Conservation (phyloP, 129 eudicot species). For the Chrysanthemum makinoi region DNA sequence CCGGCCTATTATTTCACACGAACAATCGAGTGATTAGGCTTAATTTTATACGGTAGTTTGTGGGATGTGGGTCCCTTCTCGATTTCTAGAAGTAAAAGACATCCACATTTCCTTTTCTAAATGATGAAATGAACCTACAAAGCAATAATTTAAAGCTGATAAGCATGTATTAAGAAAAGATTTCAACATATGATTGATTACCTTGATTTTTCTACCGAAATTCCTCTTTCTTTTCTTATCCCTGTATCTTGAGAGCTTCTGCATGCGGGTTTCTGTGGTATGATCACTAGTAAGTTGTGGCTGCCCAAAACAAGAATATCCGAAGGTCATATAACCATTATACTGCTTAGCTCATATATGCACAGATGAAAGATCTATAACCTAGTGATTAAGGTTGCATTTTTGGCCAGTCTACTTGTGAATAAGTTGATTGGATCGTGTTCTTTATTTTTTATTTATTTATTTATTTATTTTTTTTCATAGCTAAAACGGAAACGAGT, state of each 20-base stretch:
- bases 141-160: not conserved
- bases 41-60: no score
- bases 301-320: conserved; percentile 46
- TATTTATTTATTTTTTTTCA: no score
- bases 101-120: not conserved
- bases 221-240: conserved; percentile 78
- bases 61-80: not conserved
- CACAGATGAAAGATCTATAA: not conserved
- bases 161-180: not conserved
- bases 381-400: not conserved
- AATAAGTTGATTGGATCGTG: not conserved
- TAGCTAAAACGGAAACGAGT: no score
- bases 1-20: no score
- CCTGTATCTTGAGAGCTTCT: conserved; percentile 85
- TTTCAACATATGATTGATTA: conserved; percentile 7
- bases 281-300: conserved; percentile 35
- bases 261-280: conserved; percentile 54
- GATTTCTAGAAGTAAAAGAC: not conserved
- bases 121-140: not conserved
- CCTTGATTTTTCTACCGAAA: conserved; percentile 81
- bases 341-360: not conserved
- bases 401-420: not conserved
- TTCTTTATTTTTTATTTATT: no score
- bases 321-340: conserved; percentile 37
- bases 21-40: no score